A percentile compares a stretch with the other conserved stretches of the same genome.
Evolutionary conservation across 306 rosid genomes (phyloP).

Genomic region (Adenanthera pavonina): DNA sequence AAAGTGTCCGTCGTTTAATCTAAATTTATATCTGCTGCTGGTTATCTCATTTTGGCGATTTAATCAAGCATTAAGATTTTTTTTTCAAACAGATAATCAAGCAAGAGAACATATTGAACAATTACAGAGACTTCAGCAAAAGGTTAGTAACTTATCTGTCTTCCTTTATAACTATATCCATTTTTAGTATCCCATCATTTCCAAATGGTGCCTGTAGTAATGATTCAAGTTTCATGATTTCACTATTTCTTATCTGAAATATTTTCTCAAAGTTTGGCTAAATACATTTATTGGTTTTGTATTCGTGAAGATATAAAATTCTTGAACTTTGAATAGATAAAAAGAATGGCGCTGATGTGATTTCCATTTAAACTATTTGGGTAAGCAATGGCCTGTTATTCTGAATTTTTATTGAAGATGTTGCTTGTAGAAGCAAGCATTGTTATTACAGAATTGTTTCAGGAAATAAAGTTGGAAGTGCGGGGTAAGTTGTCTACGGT

Average conservation of each 20-base stretch:
- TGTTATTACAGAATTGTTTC: not conserved
- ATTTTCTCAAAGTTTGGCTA: not conserved
- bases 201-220: not conserved
- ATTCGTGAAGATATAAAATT: not conserved
- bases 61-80: too few species aligned
- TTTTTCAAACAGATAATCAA: not conserved
- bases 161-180: conserved; percentile 11
- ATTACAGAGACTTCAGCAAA: conserved; percentile 63
- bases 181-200: not conserved
- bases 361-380: not conserved
- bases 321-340: conserved; percentile 21
- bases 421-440: not conserved
- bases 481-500: not conserved
- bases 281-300: conserved; percentile 15
- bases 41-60: not conserved
- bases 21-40: not conserved
- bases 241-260: conserved; percentile 30
- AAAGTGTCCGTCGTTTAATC: not conserved
- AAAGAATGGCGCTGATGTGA: not conserved
- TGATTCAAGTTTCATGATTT: conserved; percentile 7
- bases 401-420: not conserved
- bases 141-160: conserved; percentile 51
- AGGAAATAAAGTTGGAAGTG: not conserved
- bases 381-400: not conserved
- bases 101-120: conserved; percentile 76